Evolutionary conservation across 306 rosid species (phyloP), one percentile per base, ranked within the genome.

Genomic region (Canavalia ensiformis): DNA sequence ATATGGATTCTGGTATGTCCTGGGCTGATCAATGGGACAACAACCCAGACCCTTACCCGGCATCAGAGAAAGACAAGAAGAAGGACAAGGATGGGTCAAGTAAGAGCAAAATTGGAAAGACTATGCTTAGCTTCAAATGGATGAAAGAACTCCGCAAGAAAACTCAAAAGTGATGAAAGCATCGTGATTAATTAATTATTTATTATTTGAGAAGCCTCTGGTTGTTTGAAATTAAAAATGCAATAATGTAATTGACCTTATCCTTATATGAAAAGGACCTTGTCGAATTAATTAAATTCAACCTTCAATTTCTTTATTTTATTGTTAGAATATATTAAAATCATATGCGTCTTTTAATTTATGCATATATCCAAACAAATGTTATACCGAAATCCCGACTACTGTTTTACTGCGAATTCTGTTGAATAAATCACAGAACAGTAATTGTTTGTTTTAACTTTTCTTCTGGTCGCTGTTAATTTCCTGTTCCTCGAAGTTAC

Each of bases 21-120:
- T 91, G 97, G 94, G 97, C 91, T 71, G 97, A 91, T 84, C 97
- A 90, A 79, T 91, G 97, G 97, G 97, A 91, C 51, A 72, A 42
- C 70, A 68, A 88, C 47, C 86, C 84, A 0, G 92, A 91, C 55
- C 97, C 91, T 8, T 82, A 65, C 0, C 89, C 92, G 4, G 2
- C 35, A 11, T 55, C 82, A 3, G 87, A 80, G 34, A 83, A 88
- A 51, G 84, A 87, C 57, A 90, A 85, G 86, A 84, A 84, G 56
- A 90, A 91, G 70, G 10, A 28, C 44, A 91, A 90, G 60, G 88
- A 87, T 31, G 94, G 81, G 4, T 86, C 87, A 2, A 60, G 51
- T 5, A 83, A 58, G 7, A 80, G 80, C 76, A 90, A 84, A 56
- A 31, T 90, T 9, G 78, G 85, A 7, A 91, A 89, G 64, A 31